phyloP scores from a whole-genome alignment of 768 basidiomycete species.

The Trametopsis cervina region DNA sequence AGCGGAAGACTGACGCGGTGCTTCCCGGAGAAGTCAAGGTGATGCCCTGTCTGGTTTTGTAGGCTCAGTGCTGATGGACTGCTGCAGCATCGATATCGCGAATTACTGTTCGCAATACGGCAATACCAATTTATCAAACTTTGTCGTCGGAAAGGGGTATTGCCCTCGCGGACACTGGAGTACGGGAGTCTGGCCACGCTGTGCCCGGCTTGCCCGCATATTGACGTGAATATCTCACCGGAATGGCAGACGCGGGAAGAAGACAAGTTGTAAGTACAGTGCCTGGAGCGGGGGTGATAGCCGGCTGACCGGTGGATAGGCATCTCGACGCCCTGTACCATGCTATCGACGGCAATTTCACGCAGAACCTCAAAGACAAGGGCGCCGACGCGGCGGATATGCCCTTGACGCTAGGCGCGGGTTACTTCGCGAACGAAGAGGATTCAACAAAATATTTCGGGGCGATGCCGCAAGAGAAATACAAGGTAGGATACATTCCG shows the following conservation, averaged over 20 bases:
- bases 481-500: neutral
- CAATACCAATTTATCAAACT: neutral
- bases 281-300: neutral
- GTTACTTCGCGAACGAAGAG: constrained; percentile 11
- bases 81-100: constrained; percentile 11
- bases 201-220: constrained; percentile 16
- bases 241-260: constrained; percentile 1
- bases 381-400: constrained; percentile 8
- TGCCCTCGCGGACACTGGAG: neutral
- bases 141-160: neutral
- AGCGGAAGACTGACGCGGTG: constrained; percentile 2
- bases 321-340: constrained; percentile 10
- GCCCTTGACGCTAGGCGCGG: constrained; percentile 8
- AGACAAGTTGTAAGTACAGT: neutral
- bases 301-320: constrained; percentile 1
- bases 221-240: constrained; percentile 14
- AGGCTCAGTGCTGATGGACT: neutral
- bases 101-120: constrained; percentile 2
- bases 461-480: constrained; percentile 7
- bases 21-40: neutral
- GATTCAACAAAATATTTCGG: constrained; percentile 3
- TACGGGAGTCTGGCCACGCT: constrained; percentile 5
- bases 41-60: neutral
- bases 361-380: constrained; percentile 10
- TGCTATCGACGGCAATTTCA: constrained; percentile 15